A percentile compares a stretch with the other conserved stretches of the same genome.
Evolutionary conservation across 1,284 basidiomycete species (phyloP).

Genomic region (Irpex sp.): DNA sequence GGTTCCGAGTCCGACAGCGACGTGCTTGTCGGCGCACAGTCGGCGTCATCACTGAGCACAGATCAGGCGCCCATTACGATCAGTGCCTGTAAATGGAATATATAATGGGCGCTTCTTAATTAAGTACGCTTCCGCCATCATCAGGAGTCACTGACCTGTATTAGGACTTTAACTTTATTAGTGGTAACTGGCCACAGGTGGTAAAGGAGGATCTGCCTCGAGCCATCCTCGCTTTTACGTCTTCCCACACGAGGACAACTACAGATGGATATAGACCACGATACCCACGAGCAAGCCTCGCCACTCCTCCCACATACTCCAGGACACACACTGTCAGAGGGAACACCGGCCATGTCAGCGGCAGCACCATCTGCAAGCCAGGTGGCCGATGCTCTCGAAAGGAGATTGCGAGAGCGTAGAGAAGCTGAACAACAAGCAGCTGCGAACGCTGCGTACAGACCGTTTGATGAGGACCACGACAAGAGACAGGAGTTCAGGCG

Average conservation of each 20-base stretch:
- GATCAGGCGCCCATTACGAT: neutral
- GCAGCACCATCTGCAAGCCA: conserved; percentile 8
- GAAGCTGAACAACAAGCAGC: conserved; percentile 22
- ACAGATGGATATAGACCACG: conserved; percentile 8
- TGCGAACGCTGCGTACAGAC: conserved; percentile 31
- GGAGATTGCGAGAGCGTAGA: conserved; percentile 10
- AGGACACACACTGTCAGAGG: conserved; percentile 6
- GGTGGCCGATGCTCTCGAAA: conserved; percentile 19
- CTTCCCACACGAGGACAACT: neutral
- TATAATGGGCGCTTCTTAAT: neutral
- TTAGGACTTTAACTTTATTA: too few relatives aligned
- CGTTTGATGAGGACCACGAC: conserved; percentile 55
- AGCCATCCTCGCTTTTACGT: neutral
- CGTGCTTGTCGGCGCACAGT: neutral
- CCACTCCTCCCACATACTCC: neutral
- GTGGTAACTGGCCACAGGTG: neutral
- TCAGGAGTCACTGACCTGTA: neutral
- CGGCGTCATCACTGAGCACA: neutral
- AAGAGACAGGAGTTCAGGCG: conserved; percentile 67
- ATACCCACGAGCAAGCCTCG: neutral
- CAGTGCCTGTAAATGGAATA: neutral
- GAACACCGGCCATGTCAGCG: conserved; percentile 3
- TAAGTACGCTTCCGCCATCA: neutral
- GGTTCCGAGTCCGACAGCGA: too few relatives aligned
- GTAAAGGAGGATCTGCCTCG: neutral